A percentile compares a stretch with the other conserved stretches of the same genome.
Evolutionary conservation across 352 stramenopile genomes (phyloP).

Genomic region (Globisporangium nodosum): DNA sequence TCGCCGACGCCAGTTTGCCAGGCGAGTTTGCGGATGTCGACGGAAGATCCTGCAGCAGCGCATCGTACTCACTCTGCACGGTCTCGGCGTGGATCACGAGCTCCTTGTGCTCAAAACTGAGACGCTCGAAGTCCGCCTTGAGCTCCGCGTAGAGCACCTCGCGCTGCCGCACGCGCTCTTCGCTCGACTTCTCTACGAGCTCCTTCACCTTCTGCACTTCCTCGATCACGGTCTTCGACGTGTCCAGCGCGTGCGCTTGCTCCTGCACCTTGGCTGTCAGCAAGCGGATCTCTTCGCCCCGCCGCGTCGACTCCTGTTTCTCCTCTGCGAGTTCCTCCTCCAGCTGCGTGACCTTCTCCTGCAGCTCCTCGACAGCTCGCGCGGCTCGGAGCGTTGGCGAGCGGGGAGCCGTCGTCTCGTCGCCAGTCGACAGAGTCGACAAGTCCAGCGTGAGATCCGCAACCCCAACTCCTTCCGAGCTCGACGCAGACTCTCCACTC

Average conservation of each 20-base stretch:
- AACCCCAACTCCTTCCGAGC: conserved; percentile 4
- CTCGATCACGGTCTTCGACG: conserved; percentile 49
- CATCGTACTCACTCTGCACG: conserved; percentile 65
- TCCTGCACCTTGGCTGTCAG: conserved; percentile 64
- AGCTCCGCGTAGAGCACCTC: conserved; percentile 54
- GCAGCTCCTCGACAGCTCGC: conserved; percentile 57
- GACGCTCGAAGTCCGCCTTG: conserved; percentile 58
- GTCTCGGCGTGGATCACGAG: conserved; percentile 74
- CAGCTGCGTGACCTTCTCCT: conserved; percentile 59
- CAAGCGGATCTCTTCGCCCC: conserved; percentile 67
- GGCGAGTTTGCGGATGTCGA: conserved; percentile 22
- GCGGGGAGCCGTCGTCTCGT: conserved; percentile 5
- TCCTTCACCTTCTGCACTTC: conserved; percentile 72
- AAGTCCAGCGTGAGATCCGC: conserved; percentile 27
- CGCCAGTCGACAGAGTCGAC: conserved; percentile 11
- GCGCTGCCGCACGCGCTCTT: conserved; percentile 63
- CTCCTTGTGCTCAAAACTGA: conserved; percentile 84
- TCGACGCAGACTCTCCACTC: background rate
- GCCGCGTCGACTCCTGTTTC: conserved; percentile 69
- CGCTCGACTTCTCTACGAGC: conserved; percentile 44
- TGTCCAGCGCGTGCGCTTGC: conserved; percentile 49
- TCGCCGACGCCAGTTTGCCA: conserved; percentile 33
- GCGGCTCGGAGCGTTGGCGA: conserved; percentile 52
- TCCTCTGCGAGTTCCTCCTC: conserved; percentile 80
- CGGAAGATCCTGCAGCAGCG: conserved; percentile 52